Evolutionary conservation across 768 basidiomycete genomes (phyloP).

Genomic region (Lactarius sanguifluus): DNA sequence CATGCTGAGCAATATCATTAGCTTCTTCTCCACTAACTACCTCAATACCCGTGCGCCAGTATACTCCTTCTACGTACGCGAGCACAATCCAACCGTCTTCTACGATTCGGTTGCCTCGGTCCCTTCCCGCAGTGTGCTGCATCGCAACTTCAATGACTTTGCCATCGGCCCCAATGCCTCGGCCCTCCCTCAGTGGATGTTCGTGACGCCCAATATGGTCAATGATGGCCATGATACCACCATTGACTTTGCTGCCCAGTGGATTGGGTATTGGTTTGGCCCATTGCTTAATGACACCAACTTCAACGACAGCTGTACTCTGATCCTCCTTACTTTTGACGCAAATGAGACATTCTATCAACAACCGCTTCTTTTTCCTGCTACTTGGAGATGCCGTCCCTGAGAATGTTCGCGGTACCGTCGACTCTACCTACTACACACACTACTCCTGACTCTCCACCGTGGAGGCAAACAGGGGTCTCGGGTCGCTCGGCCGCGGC

Average conservation of each 20-base stretch:
- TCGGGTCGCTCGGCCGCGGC: conserved; percentile 57
- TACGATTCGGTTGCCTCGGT: conserved; percentile 50
- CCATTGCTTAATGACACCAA: conserved; percentile 49
- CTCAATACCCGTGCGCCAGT: conserved; percentile 34
- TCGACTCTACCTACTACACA: conserved; percentile 55
- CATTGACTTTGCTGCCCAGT: conserved; percentile 46
- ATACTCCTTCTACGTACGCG: conserved; percentile 56
- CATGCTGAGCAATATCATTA: conserved; percentile 18
- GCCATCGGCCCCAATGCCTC: conserved; percentile 51
- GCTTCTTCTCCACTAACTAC: conserved; percentile 42
- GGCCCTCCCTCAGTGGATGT: conserved; percentile 57
- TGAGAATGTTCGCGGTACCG: conserved; percentile 41
- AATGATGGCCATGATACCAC: conserved; percentile 64
- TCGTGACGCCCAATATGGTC: conserved; percentile 59
- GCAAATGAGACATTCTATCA: conserved; percentile 46
- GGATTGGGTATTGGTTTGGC: conserved; percentile 50
- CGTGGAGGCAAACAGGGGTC: conserved; percentile 60
- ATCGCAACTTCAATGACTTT: conserved; percentile 38
- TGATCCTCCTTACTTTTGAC: conserved; percentile 64
- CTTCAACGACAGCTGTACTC: conserved; percentile 55
- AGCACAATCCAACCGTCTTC: conserved; percentile 55
- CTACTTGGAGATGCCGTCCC: conserved; percentile 52
- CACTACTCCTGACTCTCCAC: conserved; percentile 61
- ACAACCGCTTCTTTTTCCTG: conserved; percentile 49
- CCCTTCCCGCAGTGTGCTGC: conserved; percentile 47